A percentile compares a stretch with the other conserved stretches of the same genome.
phyloP scores from a whole-genome alignment of 192 early-diverging fungal genomes.

The Ambispora gerdemannii region DNA sequence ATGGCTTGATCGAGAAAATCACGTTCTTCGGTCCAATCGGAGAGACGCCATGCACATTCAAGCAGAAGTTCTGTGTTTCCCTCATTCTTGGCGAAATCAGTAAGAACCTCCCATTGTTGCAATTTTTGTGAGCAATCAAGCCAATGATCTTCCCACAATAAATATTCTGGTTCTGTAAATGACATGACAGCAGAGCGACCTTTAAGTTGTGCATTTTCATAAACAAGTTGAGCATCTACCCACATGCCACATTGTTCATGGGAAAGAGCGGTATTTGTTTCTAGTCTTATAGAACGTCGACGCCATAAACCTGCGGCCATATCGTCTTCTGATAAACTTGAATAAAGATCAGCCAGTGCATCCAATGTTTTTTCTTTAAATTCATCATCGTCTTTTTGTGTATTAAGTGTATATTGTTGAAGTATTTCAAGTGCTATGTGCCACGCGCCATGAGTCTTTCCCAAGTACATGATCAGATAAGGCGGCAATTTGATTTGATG shows the following conservation, averaged over 20 bases:
- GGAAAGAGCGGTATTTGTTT: constrained; percentile 95
- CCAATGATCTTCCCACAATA: constrained; percentile 98
- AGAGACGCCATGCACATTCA: constrained; percentile 92
- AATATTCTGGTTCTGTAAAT: constrained; percentile 94
- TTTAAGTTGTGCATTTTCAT: constrained; percentile 91
- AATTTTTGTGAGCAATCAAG: constrained; percentile 82
- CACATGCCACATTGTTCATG: constrained; percentile 94
- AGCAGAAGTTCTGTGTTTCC: constrained; percentile 80
- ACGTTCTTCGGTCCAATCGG: constrained; percentile 85
- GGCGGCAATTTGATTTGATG: constrained; percentile 82
- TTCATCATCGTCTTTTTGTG: constrained; percentile 78
- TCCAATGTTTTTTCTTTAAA: constrained; percentile 87
- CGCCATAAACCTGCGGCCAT: constrained; percentile 93
- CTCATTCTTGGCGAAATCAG: constrained; percentile 90
- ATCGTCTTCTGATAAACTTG: constrained; percentile 81
- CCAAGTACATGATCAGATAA: constrained; percentile 89
- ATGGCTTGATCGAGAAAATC: constrained; percentile 71
- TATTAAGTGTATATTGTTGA: constrained; percentile 55
- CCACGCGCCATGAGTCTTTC: constrained; percentile 92
- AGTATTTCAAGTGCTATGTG: constrained; percentile 83
- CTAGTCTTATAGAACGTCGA: constrained; percentile 79
- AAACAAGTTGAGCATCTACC: constrained; percentile 84
- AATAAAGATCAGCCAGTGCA: constrained; percentile 83
- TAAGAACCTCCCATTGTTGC: constrained; percentile 97
- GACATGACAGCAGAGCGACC: constrained; percentile 79